Base-by-base conservation (phyloP, 2,329 filamentous ascomycete species). In the Fusarium sp. region DNA sequence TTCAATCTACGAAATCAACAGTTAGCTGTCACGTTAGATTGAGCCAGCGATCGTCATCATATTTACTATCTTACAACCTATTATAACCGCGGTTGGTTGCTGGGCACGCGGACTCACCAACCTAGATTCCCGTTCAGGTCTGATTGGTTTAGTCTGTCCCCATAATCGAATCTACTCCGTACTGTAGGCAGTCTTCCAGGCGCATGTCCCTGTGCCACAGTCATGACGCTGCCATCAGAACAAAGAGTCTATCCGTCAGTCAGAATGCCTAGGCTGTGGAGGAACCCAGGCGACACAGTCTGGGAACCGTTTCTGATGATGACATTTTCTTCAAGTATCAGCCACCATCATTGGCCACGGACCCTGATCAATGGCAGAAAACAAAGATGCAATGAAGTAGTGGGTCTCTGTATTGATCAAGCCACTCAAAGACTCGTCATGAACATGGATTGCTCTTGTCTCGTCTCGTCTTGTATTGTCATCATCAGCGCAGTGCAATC, bases 151-250 rank as follows among this genome's bases (percentile, higher is more conserved):
- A 34, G 38, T 8, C 52, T 24, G 42, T 38, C 36, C 22, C n/a
- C 54, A 62, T 48, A 36, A 48, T 70, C 58, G 52, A 72, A 67
- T 69, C 59, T 54, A 48, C 45, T 28, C 32, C 32, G 42, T 22
- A 39, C 20, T 17, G n/a, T 28, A 73, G 57, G 58, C 28, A n/a
- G 50, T 47, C n/a, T 32, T 36, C 41, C 22, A 62, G 57, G 62
- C 68, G 41, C 57, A 73, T 48, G 50, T 51, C 52, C 64, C 75
- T 78, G 75, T 77, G 75, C 74, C 75, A 77, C 75, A 76, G 38
- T 65, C 72, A 72, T 67, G 70, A 67, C 62, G 63, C 64, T 71
- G 47, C 55, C 30, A 68, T 54, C 56, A 66, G 52, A 64, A 55
- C 61, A 56, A 56, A 28, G 24, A 18, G 57, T 38, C 34, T 26